Base-by-base conservation (phyloP, 1,284 basidiomycete genomes). In the Pseudozyma flocculosa region DNA sequence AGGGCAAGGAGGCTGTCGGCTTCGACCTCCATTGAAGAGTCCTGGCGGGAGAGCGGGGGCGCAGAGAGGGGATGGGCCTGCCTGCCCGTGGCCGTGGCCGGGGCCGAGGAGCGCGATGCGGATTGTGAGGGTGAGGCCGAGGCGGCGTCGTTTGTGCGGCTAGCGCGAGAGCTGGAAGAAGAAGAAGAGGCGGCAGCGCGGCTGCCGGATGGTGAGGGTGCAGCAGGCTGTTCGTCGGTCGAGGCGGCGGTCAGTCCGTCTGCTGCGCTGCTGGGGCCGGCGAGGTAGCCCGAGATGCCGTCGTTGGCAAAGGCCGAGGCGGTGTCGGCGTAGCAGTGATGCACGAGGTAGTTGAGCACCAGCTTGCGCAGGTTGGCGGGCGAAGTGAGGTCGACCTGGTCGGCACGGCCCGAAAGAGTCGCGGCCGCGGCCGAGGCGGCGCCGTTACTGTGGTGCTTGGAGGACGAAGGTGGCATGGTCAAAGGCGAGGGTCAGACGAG, bases 281-380 rank as follows among this genome's bases (percentile, higher is more conserved):
- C 54, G 19, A 61, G 65, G 47, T 53, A 55, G 23, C 44, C 56
- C 26, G 54, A 71, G 57, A 53, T 65, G 54, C 85, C 86, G 50
- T 90, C 88, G 45, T 81, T 80, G 10, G 84, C 83, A 66, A 92
- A 90, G 0, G 86, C 86, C 32, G 82, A 80, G 5, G 88, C 88
- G 0, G 88, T 87, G 36, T 82, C 81, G 30, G 85, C 83, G 76
- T 87, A 89, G 54, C 87, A 86, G 40, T 84, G 83, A 69, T 90
- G 88, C 52, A 84, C 83, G 3, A 92, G 83, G 70, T 91, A 92
- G 70, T 91, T 87, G 43, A 91, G 80, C 8, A 92, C 86, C 38
- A 92, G 80, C n/a, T 83, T 79, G 44, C 86, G 58, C 22, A 75
- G 55, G 23, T 66, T 66, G 49, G 58, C 63, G 40, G 63, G 59